Base-by-base conservation (phyloP, 352 stramenopile genomes). In the Phytophthora hibernalis region DNA sequence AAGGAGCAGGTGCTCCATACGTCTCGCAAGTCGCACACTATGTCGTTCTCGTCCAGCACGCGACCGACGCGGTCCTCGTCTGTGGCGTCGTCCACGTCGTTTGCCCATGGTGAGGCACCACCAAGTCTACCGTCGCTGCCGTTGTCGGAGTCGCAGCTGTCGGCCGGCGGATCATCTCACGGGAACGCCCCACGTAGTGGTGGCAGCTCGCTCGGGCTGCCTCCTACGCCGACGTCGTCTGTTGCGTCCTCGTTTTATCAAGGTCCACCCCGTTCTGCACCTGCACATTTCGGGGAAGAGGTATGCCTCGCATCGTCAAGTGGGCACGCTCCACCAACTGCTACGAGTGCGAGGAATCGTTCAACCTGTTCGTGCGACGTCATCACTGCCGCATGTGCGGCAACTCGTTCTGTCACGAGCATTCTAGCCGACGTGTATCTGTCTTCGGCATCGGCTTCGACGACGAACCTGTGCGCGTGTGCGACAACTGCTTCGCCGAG, bases 331-430 rank as follows among this genome's bases (percentile, higher is more conserved):
- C 83, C 54, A 91, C 77, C 59, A 81, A 91, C 50, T 96, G 88
- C 68, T 91, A 92, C 66, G 88, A 94, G 71, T 96, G 88, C 64
- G 57, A 95, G 13, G 85, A 92, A 47, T 59, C 82, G 9, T 96
- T 96, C 70, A 93, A 88, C 50, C 59, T 96, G 5, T 96, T 96
- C 22, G 77, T 89, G 47, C 85, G 88, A 5, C 86, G 89, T 13
- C 89, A 96, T 54, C 87, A 96, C 65, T 96, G 89, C 59, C 89
- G 89, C 26, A 92, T 93, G 80, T 96, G 89, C 47, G 89, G 89
- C 20, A 91, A 91, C 44, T 95, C 86, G 43, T 96, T 96, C 72
- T 96, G 89, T 54, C 85, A 94, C 55, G 82, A 95, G 35, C 87
- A 95, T 63, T 95, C 89, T 33, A 93, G 72, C 47, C 82, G 87